These are phyloP conservation scores for Plasmodium gonderi DNA, from an alignment of 169 alveolate genomes.

Conservation along the genomic window DNA sequence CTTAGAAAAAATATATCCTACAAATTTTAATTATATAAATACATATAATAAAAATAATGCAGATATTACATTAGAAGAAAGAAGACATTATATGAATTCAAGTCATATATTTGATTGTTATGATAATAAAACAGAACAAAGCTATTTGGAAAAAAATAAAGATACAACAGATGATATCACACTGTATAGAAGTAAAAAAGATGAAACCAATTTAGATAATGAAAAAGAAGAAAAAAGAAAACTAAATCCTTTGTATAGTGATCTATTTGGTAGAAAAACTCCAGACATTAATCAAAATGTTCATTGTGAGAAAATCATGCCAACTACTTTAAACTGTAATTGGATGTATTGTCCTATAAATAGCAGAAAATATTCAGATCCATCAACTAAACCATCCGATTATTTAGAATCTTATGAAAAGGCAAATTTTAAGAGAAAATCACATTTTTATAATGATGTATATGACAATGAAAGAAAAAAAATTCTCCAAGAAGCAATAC, in stretches of 20 bases:
- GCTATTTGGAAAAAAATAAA: background rate
- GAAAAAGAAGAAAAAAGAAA: conserved; percentile 66
- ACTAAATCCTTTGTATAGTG: conserved; percentile 62
- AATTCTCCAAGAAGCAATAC: conserved; percentile 52
- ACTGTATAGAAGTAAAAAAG: background rate
- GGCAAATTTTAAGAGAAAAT: conserved; percentile 58
- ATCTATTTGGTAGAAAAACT: conserved; percentile 72
- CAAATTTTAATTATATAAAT: conserved; percentile 68
- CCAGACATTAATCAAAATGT: conserved; percentile 44
- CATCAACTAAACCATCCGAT: background rate
- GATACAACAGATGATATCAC: background rate
- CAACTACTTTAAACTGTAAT: conserved; percentile 53
- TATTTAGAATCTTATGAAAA: conserved; percentile 13
- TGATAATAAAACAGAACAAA: background rate
- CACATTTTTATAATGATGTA: conserved; percentile 47
- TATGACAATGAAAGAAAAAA: conserved; percentile 27
- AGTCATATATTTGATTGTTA: conserved; percentile 73
- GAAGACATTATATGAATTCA: conserved; percentile 65
- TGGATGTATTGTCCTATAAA: conserved; percentile 56
- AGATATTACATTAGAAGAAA: conserved; percentile 36
- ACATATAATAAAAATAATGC: conserved; percentile 60
- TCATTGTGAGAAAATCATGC: conserved; percentile 45
- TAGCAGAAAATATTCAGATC: conserved; percentile 18
- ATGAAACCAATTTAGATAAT: background rate
- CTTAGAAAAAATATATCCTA: conserved; percentile 61